Evolutionary conservation across 345 rosid species (phyloP), one percentile per base, ranked within the genome.

Genomic region (Brassica cretica): DNA sequence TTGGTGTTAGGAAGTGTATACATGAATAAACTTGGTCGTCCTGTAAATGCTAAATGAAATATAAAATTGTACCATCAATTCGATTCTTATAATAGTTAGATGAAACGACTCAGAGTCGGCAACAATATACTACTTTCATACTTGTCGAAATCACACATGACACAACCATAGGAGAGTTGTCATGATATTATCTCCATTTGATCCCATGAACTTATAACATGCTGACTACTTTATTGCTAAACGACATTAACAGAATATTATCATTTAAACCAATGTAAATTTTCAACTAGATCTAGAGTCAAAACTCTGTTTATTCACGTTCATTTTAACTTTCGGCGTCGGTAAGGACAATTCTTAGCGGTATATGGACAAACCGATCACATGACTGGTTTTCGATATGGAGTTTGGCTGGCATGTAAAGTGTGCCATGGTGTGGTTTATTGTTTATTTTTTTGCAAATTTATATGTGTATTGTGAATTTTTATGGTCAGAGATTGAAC

Each of bases 281-380:
- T 56, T 55, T 55, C 78, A 75, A 2, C n/a, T 66, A 66, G 59
- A 66, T 75, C 30, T 39, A 41, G 59, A 75, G 78, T 59, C 73
- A 67, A 75, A 75, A 67, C 61, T 27, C 58, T 66, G 5, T 10
- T 58, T 24, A 11, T 24, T 59, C 64, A 24, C 64, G 64, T 58
- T 27, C 59, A 46, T 10, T 56, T 37, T 59, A 56, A 37, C 66
- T 68, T 75, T 75, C 68, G 78, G 78, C 15, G 67, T 51, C 1
- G 8, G 24, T 74, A 65, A 51, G 64, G 64, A 66, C 25, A 74
- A 73, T 73, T 63, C 16, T 30, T 11, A 61, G 15, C 30, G 8
- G 5, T 14, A 63, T 63, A 15, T 30, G 12, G 24, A n/a, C 8
- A 63, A 63, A n/a, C 44, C 21, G 24, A 63, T 63, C 67, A 32